Conservation (phyloP, 768 basidiomycete species). For the Leucosporidium scottii region DNA sequence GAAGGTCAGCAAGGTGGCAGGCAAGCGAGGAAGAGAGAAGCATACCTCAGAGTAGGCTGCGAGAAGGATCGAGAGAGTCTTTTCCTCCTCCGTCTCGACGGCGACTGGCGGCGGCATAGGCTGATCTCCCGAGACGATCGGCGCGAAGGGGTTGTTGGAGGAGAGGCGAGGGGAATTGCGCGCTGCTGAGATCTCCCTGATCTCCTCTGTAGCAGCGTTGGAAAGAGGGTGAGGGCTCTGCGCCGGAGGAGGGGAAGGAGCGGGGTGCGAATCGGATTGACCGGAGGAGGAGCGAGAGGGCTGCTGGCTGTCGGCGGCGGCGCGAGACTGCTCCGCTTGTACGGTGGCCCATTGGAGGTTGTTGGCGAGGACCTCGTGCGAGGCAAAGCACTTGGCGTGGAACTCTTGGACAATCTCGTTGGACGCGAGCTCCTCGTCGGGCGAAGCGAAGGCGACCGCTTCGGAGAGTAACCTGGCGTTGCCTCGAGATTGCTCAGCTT, state of each 20-base stretch:
- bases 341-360: conserved; percentile 30
- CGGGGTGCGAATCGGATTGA: too few relatives aligned
- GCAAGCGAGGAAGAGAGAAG: background rate
- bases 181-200: background rate
- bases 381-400: conserved; percentile 15
- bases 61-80: conserved; percentile 9
- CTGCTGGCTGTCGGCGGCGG: background rate
- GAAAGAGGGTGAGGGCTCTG: too few relatives aligned
- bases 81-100: conserved; percentile 23
- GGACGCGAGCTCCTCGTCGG: conserved; percentile 11
- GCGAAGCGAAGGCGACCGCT: conserved; percentile 16
- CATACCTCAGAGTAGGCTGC: conserved; percentile 18
- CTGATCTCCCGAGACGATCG: background rate
- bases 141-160: conserved; percentile 28
- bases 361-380: conserved; percentile 8
- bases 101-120: background rate
- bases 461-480: conserved; percentile 32
- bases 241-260: too few relatives aligned
- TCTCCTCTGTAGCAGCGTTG: too few relatives aligned
- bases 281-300: background rate
- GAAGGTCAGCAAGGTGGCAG: background rate
- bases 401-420: conserved; percentile 35
- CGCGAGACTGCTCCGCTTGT: conserved; percentile 24
- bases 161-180: background rate
- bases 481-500: conserved; percentile 17